Percentiles rank a stretch among this genome's conserved stretches.
Evolutionary conservation across 805 yeast species (phyloP).

Genomic region (Candida caryicola): DNA sequence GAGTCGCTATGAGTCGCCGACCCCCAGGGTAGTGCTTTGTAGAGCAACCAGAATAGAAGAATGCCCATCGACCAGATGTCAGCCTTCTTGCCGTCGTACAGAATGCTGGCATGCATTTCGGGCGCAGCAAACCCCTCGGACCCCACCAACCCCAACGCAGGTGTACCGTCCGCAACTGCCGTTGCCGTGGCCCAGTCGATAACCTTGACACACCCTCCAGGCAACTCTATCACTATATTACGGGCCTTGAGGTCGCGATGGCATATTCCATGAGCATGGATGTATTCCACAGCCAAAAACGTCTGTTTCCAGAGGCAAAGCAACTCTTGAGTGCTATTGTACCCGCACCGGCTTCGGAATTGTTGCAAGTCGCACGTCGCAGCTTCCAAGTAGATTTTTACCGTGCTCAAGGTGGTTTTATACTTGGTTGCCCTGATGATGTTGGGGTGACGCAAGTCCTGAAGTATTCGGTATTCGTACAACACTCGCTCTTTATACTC

Average conservation of each 20-base stretch:
- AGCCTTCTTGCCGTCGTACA: slow-evolving; percentile 39
- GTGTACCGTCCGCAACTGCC: slow-evolving; percentile 7
- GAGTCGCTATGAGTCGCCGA: too few relatives aligned
- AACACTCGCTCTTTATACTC: slow-evolving; percentile 39
- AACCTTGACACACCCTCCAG: slow-evolving; percentile 33
- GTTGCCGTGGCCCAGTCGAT: slow-evolving; percentile 43
- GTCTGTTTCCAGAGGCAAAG: slow-evolving; percentile 40
- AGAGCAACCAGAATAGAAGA: slow-evolving; percentile 31
- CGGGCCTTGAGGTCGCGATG: slow-evolving; percentile 53
- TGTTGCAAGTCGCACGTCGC: slow-evolving; percentile 19
- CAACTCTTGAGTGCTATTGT: slow-evolving; percentile 29
- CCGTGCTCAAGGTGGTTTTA: slow-evolving; percentile 15
- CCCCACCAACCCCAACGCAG: slow-evolving; percentile 47
- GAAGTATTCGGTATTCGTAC: slow-evolving; percentile 35
- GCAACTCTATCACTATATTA: slow-evolving; percentile 37
- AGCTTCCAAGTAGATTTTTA: slow-evolving; percentile 34
- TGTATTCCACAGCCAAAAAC: slow-evolving; percentile 31
- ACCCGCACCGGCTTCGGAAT: slow-evolving; percentile 25
- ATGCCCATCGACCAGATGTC: slow-evolving; percentile 55
- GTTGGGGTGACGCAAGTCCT: slow-evolving; percentile 27
- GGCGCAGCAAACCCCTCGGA: slow-evolving; percentile 47
- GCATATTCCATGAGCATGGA: slow-evolving; percentile 38
- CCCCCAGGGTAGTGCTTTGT: slow-evolving; percentile 46
- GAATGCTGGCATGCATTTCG: slow-evolving; percentile 35
- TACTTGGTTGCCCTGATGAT: slow-evolving; percentile 34